Evolutionary conservation across 2,329 filamentous ascomycete genomes (phyloP).

Genomic region (Nothophoma quercina): DNA sequence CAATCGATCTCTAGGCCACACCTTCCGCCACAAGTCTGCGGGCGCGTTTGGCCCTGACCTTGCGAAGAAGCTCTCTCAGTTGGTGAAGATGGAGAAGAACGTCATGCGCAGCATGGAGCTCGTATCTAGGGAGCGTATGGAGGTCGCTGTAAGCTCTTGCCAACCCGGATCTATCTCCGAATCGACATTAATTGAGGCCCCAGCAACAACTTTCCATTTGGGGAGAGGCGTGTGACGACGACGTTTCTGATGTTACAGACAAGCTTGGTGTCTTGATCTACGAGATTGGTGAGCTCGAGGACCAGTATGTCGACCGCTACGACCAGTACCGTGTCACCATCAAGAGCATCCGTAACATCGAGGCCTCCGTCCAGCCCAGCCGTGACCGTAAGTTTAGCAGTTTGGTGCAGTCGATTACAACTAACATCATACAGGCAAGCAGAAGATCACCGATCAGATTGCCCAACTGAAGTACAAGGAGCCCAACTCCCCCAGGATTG

Average conservation of each 20-base stretch:
- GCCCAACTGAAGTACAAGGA: slow-evolving; percentile 99
- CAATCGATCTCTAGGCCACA: slow-evolving; percentile 63
- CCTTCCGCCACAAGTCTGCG: slow-evolving; percentile 75
- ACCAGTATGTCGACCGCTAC: slow-evolving; percentile 98
- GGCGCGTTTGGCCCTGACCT: slow-evolving; percentile 86
- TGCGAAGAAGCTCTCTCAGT: slow-evolving; percentile 94
- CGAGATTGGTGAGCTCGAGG: slow-evolving; percentile 97
- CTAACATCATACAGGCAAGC: slow-evolving; percentile 72
- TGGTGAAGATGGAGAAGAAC: slow-evolving; percentile 99
- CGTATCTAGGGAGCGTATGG: slow-evolving; percentile 95
- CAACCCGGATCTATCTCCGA: slow-evolving; percentile 6
- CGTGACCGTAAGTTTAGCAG: slow-evolving; percentile 77
- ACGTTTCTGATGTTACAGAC: slow-evolving; percentile 98
- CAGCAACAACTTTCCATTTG: slow-evolving; percentile 99
- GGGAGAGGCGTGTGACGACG: slow-evolving; percentile 95
- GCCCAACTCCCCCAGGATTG: slow-evolving; percentile 95
- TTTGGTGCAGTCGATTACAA: neutral
- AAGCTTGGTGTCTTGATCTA: slow-evolving; percentile 98
- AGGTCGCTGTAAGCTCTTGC: slow-evolving; percentile 80
- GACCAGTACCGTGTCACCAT: slow-evolving; percentile 99
- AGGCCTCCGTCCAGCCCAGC: slow-evolving; percentile 97
- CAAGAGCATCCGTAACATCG: slow-evolving; percentile 99
- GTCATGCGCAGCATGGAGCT: slow-evolving; percentile 98
- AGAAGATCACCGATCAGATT: slow-evolving; percentile 99
- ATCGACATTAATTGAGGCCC: slow-evolving; percentile 25